Evolutionary conservation across 2,329 filamentous ascomycete species (phyloP).

Genomic region (Fusarium oxysporum): DNA sequence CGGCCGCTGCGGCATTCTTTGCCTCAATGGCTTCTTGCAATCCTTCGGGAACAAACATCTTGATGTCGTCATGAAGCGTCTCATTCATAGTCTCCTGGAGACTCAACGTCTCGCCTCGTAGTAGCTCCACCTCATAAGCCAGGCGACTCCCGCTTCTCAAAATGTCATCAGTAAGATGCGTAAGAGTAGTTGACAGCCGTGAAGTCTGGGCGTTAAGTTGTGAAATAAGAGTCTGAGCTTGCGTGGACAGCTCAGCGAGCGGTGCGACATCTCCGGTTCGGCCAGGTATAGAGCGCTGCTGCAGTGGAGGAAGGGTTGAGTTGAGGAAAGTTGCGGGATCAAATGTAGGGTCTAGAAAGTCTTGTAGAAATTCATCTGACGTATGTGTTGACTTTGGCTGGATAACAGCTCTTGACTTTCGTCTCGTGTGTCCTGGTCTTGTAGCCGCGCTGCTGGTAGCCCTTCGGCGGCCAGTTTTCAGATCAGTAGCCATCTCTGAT

Average conservation of each 20-base stretch:
- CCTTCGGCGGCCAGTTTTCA: conserved; percentile 54
- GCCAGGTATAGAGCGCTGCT: conserved; percentile 53
- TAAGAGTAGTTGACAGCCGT: conserved; percentile 82
- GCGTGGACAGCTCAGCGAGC: conserved; percentile 80
- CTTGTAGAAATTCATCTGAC: conserved; percentile 76
- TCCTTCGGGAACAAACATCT: conserved; percentile 73
- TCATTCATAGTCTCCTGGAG: conserved; percentile 83
- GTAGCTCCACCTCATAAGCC: conserved; percentile 92
- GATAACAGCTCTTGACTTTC: conserved; percentile 52
- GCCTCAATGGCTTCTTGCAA: conserved; percentile 50
- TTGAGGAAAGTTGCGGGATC: conserved; percentile 90
- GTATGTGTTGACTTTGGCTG: conserved; percentile 71
- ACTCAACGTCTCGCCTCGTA: conserved; percentile 88
- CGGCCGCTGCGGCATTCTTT: conserved; percentile 30
- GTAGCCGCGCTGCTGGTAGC: conserved; percentile 60
- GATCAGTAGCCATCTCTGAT: conserved; percentile 47
- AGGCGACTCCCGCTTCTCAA: conserved; percentile 87
- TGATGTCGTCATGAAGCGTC: conserved; percentile 76
- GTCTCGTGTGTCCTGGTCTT: conserved; percentile 57
- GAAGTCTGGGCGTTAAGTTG: conserved; percentile 91
- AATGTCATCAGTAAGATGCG: conserved; percentile 94
- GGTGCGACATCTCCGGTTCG: conserved; percentile 59
- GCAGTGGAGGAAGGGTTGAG: conserved; percentile 76
- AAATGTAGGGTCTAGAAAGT: conserved; percentile 82
- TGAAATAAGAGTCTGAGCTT: conserved; percentile 85